phyloP scores from a whole-genome alignment of 2,329 filamentous ascomycete genomes.

The Venturia effusa region DNA sequence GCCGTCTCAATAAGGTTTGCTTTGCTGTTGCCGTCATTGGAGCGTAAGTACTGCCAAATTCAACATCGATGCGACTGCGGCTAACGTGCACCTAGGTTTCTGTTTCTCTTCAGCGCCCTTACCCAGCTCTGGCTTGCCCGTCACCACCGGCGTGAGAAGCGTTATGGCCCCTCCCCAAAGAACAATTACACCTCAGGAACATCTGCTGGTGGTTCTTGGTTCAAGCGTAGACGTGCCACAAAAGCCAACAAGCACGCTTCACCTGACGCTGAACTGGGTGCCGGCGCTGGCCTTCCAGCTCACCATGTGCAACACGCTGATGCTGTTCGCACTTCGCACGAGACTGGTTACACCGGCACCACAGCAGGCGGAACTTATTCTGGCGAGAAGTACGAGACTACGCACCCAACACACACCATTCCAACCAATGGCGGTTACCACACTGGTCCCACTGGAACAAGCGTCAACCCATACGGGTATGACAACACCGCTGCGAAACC shows the following conservation, averaged over 20 bases:
- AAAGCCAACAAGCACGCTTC: slow-evolving; percentile 17
- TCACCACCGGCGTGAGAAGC: slow-evolving; percentile 64
- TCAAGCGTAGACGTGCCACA: slow-evolving; percentile 12
- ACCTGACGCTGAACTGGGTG: slow-evolving; percentile 34
- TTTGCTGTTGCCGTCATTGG: slow-evolving; percentile 71
- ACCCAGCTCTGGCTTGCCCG: slow-evolving; percentile 58
- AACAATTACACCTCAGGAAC: slow-evolving; percentile 59
- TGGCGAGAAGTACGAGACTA: slow-evolving; percentile 20
- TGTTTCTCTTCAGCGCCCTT: slow-evolving; percentile 64
- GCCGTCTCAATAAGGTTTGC: slow-evolving; percentile 63
- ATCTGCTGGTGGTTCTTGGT: slow-evolving; percentile 37
- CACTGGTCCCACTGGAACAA: slow-evolving; percentile 31
- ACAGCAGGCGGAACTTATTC: slow-evolving; percentile 24
- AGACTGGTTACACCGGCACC: slow-evolving; percentile 38
- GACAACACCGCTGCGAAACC: slow-evolving; percentile 18
- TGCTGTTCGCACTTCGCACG: slow-evolving; percentile 33
- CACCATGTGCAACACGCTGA: slow-evolving; percentile 17
- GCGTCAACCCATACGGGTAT: slow-evolving; percentile 28
- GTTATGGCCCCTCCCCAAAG: slow-evolving; percentile 52
- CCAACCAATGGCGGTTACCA: slow-evolving; percentile 27
- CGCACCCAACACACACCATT: slow-evolving; percentile 18
- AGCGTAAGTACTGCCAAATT: slow-evolving; percentile 42
- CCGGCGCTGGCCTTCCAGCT: slow-evolving; percentile 18
- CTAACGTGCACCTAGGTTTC: slow-evolving; percentile 39
- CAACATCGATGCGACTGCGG: not conserved